These are phyloP conservation scores for Ilex aquifolium DNA, from an alignment of 257 asterid species.

Conservation along the genomic window DNA sequence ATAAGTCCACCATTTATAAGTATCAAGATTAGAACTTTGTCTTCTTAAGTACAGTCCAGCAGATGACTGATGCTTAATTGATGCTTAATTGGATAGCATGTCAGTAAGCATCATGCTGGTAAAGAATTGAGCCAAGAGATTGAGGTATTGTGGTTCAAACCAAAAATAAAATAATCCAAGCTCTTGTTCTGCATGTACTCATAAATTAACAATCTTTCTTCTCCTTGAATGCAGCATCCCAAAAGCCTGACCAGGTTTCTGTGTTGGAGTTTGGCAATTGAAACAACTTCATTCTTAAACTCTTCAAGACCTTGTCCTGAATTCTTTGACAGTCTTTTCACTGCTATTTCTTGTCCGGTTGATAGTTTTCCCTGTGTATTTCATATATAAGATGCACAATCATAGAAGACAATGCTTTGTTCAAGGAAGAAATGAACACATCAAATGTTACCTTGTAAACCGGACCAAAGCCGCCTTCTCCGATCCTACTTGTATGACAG, in stretches of 20 bases:
- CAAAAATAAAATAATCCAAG: conserved; percentile 40
- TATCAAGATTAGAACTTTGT: not conserved
- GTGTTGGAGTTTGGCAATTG: conserved; percentile 49
- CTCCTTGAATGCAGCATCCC: conserved; percentile 45
- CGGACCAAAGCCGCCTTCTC: conserved; percentile 59
- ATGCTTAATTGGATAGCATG: not conserved
- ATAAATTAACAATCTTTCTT: conserved; percentile 42
- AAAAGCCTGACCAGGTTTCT: conserved; percentile 52
- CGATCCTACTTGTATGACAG: conserved; percentile 31
- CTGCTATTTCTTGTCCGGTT: conserved; percentile 46
- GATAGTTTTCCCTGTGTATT: conserved; percentile 30
- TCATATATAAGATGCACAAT: not conserved
- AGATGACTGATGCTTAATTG: not conserved
- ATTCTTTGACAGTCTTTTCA: conserved; percentile 37
- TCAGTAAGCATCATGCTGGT: too few species aligned
- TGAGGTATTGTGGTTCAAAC: conserved; percentile 12
- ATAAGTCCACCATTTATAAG: not conserved
- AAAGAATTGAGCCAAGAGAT: not conserved
- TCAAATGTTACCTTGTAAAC: conserved; percentile 37
- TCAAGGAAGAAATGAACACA: too few species aligned
- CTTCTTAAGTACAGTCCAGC: too few species aligned
- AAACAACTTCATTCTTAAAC: conserved; percentile 43
- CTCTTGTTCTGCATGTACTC: conserved; percentile 50
- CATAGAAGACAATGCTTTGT: not conserved
- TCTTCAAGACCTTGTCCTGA: conserved; percentile 49